Percentiles rank a stretch among this genome's conserved stretches.
Conservation (phyloP, 1,139 yeast genomes). For the Keqinozyma sinolaborantium region DNA sequence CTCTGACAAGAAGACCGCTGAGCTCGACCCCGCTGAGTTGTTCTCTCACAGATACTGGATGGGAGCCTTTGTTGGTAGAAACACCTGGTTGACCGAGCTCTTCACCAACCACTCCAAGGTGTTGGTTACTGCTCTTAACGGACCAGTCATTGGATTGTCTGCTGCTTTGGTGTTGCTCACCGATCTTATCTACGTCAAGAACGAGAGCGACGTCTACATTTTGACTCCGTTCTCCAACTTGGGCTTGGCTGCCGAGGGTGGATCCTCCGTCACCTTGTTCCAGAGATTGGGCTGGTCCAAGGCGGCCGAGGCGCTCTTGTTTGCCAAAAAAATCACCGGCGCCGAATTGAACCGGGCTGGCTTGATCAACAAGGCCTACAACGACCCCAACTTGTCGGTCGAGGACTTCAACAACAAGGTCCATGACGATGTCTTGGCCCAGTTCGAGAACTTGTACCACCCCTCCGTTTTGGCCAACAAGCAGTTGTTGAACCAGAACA, state of each 20-base stretch:
- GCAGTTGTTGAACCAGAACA: conserved; percentile 48
- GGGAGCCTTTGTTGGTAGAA: conserved; percentile 61
- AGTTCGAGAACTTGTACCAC: conserved; percentile 49
- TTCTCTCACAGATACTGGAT: conserved; percentile 55
- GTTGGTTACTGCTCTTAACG: conserved; percentile 73
- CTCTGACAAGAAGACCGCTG: conserved; percentile 22
- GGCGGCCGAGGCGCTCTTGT: conserved; percentile 70
- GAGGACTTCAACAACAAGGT: conserved; percentile 62
- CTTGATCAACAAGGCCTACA: conserved; percentile 52
- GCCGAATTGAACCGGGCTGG: conserved; percentile 57
- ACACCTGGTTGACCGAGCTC: conserved; percentile 64
- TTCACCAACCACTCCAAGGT: conserved; percentile 73
- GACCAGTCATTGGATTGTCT: conserved; percentile 82
- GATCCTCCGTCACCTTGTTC: conserved; percentile 65
- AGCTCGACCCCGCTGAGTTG: conserved; percentile 20
- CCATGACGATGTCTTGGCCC: conserved; percentile 40
- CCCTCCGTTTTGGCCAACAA: conserved; percentile 64
- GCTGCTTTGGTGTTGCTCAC: conserved; percentile 73
- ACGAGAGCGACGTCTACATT: conserved; percentile 53
- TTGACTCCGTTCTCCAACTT: conserved; percentile 79
- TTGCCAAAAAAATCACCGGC: conserved; percentile 65
- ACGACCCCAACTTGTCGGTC: conserved; percentile 39
- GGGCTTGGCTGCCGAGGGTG: conserved; percentile 86
- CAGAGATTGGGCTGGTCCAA: conserved; percentile 70
- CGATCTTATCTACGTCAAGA: conserved; percentile 71